Evolutionary conservation across 768 basidiomycete species (phyloP).

Genomic region (Thelephora ganbajun): DNA sequence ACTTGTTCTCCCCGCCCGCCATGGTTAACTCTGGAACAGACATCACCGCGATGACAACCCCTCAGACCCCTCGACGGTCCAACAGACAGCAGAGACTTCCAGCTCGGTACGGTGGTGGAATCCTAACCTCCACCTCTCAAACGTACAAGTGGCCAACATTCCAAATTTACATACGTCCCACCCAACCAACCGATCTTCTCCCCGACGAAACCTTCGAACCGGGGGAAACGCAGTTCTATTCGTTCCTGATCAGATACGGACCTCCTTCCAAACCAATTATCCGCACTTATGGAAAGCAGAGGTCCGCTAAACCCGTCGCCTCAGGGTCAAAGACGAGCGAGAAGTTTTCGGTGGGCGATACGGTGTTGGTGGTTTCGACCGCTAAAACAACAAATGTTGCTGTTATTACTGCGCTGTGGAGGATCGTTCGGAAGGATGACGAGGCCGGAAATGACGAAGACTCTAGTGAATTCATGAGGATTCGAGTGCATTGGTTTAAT

Average conservation of each 20-base stretch:
- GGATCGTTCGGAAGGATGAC: constrained; percentile 23
- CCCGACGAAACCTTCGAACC: not conserved
- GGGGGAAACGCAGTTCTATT: not conserved
- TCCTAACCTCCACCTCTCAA: not conserved
- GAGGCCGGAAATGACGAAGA: constrained; percentile 1
- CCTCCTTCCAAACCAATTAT: not conserved
- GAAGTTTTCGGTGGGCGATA: constrained; percentile 47
- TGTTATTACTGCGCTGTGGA: constrained; percentile 62
- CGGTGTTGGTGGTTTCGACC: constrained; percentile 41
- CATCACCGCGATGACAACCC: no score
- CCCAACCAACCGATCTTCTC: not conserved
- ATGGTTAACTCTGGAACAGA: no score
- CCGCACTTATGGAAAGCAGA: not conserved
- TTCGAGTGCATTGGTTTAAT: constrained; percentile 68
- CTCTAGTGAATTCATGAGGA: constrained; percentile 25
- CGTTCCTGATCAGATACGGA: not conserved
- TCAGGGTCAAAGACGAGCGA: constrained; percentile 7
- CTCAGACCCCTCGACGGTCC: not conserved
- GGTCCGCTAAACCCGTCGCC: no score
- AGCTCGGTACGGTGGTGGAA: not conserved
- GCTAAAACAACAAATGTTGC: constrained; percentile 44
- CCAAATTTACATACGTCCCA: not conserved
- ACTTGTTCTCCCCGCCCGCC: no score
- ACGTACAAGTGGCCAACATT: not conserved
- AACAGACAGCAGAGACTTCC: not conserved